A percentile compares a stretch with the other conserved stretches of the same genome.
Evolutionary conservation across 495 filamentous ascomycete genomes (phyloP).

Genomic region (Penicillium paradoxum): DNA sequence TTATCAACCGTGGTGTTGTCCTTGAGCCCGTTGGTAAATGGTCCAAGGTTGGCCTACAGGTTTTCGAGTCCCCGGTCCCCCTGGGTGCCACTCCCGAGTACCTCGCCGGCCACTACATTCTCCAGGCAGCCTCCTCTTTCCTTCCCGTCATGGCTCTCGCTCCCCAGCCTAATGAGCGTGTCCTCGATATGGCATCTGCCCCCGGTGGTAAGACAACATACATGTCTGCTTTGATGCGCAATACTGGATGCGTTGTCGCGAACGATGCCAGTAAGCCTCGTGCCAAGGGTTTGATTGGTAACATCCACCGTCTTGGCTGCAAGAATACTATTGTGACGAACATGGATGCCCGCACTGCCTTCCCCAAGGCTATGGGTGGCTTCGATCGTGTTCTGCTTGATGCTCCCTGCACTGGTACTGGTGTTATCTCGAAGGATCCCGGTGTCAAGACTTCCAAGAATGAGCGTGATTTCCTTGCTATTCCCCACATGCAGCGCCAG

Average conservation of each 20-base stretch:
- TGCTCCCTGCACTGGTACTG: conserved; percentile 76
- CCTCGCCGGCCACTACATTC: conserved; percentile 93
- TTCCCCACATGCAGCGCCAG: conserved; percentile 93
- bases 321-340: conserved; percentile 94
- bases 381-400: conserved; percentile 84
- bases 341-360: conserved; percentile 80
- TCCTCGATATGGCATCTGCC: conserved; percentile 94
- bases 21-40: conserved; percentile 97
- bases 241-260: conserved; percentile 92
- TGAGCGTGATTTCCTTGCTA: conserved; percentile 81
- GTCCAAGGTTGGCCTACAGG: conserved; percentile 94
- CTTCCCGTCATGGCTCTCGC: conserved; percentile 95
- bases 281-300: conserved; percentile 95
- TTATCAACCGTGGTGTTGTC: conserved; percentile 96
- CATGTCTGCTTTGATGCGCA: conserved; percentile 95
- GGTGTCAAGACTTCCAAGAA: conserved; percentile 97
- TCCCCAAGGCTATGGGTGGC: conserved; percentile 89
- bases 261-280: conserved; percentile 93
- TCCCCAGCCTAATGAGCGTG: conserved; percentile 85
- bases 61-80: conserved; percentile 90
- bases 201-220: conserved; percentile 97
- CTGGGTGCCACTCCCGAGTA: conserved; percentile 98
- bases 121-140: conserved; percentile 96
- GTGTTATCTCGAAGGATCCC: conserved; percentile 92
- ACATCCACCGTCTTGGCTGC: conserved; percentile 90